Conservation (phyloP, 495 filamentous ascomycete species). For the Saxophila tyrrhenica region DNA sequence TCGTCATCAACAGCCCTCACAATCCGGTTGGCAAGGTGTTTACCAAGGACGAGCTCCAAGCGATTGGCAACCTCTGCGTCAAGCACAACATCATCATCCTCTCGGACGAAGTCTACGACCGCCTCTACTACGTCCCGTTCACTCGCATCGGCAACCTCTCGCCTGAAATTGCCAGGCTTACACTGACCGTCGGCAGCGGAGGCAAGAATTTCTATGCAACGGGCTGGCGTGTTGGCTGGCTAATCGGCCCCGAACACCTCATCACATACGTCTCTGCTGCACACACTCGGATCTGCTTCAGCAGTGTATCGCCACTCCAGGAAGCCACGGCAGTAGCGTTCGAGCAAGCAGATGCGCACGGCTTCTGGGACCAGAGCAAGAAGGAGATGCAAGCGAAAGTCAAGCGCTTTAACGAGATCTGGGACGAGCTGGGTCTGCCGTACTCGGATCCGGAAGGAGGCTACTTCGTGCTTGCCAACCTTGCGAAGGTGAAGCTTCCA, state of each 20-base stretch:
- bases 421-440: constrained; percentile 78
- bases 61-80: constrained; percentile 80
- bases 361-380: constrained; percentile 82
- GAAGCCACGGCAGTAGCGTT: constrained; percentile 95
- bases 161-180: constrained; percentile 73
- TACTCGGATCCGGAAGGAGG: constrained; percentile 92
- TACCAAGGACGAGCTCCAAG: constrained; percentile 66
- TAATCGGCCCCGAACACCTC: constrained; percentile 77
- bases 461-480: constrained; percentile 91
- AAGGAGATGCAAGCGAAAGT: constrained; percentile 86
- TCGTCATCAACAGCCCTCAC: constrained; percentile 76
- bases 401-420: constrained; percentile 71
- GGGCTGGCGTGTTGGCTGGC: constrained; percentile 91
- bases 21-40: constrained; percentile 97
- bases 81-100: constrained; percentile 92
- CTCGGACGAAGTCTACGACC: constrained; percentile 92
- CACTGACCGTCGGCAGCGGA: constrained; percentile 85
- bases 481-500: constrained; percentile 72
- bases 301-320: constrained; percentile 82
- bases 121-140: constrained; percentile 88
- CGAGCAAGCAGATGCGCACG: constrained; percentile 69
- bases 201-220: constrained; percentile 98
- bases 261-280: constrained; percentile 88
- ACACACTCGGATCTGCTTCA: constrained; percentile 94
- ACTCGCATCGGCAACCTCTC: constrained; percentile 83